These are phyloP conservation scores for Mycena rebaudengoi DNA, from an alignment of 768 basidiomycete genomes.

Conservation along the genomic window DNA sequence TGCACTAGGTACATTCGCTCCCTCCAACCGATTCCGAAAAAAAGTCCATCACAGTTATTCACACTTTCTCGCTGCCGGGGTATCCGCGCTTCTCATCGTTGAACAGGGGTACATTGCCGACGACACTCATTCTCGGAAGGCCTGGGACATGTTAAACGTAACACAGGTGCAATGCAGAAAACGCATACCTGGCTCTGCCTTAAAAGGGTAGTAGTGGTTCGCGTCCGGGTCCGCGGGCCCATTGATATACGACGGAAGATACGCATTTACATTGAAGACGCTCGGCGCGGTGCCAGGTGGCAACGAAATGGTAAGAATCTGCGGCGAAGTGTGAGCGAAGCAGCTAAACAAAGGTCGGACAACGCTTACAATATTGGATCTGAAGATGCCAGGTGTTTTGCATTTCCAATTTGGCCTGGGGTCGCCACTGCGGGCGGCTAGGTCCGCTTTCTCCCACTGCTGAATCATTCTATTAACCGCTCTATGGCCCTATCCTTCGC, in stretches of 20 bases:
- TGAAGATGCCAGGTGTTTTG: conserved; percentile 49
- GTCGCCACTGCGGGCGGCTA: conserved; percentile 30
- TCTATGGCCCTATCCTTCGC: conserved; percentile 48
- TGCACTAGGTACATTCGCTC: too few relatives aligned
- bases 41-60: conserved; percentile 29
- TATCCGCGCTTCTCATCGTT: conserved; percentile 46
- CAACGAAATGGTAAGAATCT: conserved; percentile 51
- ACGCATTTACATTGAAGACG: conserved; percentile 51
- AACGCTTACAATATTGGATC: conserved; percentile 43
- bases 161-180: not conserved
- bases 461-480: conserved; percentile 46
- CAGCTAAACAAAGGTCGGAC: not conserved
- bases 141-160: conserved; percentile 18
- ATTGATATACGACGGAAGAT: conserved; percentile 55
- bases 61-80: conserved; percentile 34
- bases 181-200: conserved; percentile 25
- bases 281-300: conserved; percentile 42
- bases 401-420: conserved; percentile 51
- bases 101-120: conserved; percentile 53
- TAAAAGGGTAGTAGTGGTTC: conserved; percentile 39
- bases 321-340: not conserved
- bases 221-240: conserved; percentile 42
- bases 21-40: not conserved
- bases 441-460: conserved; percentile 52
- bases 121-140: conserved; percentile 40